Percentiles rank a stretch among this genome's conserved stretches.
phyloP scores from a whole-genome alignment of 140 eudicot species.

The Anethum foeniculum region DNA sequence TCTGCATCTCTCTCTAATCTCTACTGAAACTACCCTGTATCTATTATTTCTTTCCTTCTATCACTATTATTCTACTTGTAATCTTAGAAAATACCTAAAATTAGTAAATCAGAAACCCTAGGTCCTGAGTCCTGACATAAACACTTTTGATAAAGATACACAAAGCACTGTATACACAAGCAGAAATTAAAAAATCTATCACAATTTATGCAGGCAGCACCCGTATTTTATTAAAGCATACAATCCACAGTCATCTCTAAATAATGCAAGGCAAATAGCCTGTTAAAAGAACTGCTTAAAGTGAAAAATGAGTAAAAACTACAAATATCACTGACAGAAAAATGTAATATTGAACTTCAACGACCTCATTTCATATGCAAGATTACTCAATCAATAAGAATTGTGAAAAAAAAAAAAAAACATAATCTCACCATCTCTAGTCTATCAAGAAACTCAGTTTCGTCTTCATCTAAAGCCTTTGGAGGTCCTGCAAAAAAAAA shows the following conservation, averaged over 20 bases:
- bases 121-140: no score
- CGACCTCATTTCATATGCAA: not conserved
- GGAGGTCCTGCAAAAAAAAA: conserved; percentile 77
- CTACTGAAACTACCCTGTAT: no score
- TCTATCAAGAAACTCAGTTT: conserved; percentile 83
- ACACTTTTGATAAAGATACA: not conserved
- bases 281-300: not conserved
- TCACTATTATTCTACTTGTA: no score
- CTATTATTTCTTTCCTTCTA: no score
- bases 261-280: not conserved
- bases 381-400: not conserved
- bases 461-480: conserved; percentile 96
- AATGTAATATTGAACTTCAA: not conserved
- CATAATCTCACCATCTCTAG: conserved; percentile 56
- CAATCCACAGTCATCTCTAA: not conserved
- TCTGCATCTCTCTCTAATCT: no score
- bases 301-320: not conserved
- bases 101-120: no score
- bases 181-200: not conserved
- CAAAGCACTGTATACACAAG: not conserved
- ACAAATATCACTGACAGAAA: not conserved
- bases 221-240: not conserved
- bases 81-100: no score
- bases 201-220: conserved; percentile 4
- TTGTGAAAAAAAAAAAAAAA: not conserved